Percentiles rank a stretch among this genome's conserved stretches.
Conservation (phyloP, 2,329 filamentous ascomycete species). For the Meredithiella fracta region DNA sequence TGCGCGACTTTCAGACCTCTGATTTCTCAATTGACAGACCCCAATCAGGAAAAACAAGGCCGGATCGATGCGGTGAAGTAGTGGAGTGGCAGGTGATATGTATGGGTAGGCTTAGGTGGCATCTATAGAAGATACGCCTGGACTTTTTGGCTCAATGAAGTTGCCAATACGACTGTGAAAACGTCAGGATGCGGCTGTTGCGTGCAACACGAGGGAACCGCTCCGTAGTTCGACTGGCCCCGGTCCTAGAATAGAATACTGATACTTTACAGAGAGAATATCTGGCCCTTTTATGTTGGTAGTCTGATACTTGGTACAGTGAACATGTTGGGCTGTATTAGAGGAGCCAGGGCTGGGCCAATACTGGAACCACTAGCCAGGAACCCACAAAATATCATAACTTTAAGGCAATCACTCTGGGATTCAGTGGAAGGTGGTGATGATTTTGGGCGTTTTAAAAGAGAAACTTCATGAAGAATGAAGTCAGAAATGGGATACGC, state of each 20-base stretch:
- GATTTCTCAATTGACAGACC: too few species aligned
- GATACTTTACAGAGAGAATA: background rate
- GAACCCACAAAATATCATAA: background rate
- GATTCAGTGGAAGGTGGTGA: background rate
- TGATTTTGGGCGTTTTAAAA: background rate
- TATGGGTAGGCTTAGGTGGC: slow-evolving; percentile 5
- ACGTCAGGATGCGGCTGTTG: background rate
- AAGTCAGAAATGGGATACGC: background rate
- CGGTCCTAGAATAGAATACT: background rate
- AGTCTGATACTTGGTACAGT: background rate
- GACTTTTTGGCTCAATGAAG: background rate
- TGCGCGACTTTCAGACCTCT: too few species aligned
- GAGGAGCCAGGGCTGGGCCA: too few species aligned
- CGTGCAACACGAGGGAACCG: slow-evolving; percentile 1
- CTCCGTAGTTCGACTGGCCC: background rate
- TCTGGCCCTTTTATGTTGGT: too few species aligned
- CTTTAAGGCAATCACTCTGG: background rate
- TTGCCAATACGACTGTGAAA: slow-evolving; percentile 1
- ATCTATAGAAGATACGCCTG: background rate
- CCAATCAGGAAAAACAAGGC: too few species aligned
- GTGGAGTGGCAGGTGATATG: background rate
- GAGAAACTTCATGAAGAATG: background rate
- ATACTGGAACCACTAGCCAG: too few species aligned
- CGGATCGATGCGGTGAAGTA: too few species aligned
- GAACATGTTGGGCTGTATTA: background rate